Evolutionary conservation across 345 rosid species (phyloP).

Genomic region (Murraya paniculata): DNA sequence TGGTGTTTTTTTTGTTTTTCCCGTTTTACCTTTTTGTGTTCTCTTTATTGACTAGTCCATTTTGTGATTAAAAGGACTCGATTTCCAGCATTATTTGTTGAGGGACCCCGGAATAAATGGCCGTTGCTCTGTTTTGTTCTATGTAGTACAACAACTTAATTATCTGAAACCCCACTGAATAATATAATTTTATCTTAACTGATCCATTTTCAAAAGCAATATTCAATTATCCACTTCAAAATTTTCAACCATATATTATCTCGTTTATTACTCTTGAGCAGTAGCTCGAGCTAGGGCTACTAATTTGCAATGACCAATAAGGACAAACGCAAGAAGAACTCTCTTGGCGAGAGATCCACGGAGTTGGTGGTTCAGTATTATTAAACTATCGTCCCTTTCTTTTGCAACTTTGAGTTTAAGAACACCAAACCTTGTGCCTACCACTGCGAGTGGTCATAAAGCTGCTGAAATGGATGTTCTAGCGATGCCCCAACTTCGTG

Average conservation of each 20-base stretch:
- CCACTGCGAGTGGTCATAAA: neutral
- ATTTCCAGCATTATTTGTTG: neutral
- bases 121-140: neutral
- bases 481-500: neutral
- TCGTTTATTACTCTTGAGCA: neutral
- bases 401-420: constrained; percentile 12
- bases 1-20: too few relatives aligned
- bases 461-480: neutral
- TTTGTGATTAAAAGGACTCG: neutral
- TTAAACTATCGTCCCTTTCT: constrained; percentile 20
- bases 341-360: constrained; percentile 26
- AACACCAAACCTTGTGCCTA: neutral
- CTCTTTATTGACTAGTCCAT: neutral
- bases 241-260: neutral
- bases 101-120: neutral
- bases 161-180: neutral
- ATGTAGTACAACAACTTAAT: neutral
- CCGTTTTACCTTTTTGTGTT: neutral
- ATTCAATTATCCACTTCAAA: neutral
- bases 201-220: neutral
- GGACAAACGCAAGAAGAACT: constrained; percentile 11
- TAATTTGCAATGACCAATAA: constrained; percentile 10
- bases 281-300: neutral
- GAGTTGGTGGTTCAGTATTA: constrained; percentile 19
- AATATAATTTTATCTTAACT: neutral